phyloP scores from a whole-genome alignment of 2,329 filamentous ascomycete species.

The Albifimbria verrucaria region DNA sequence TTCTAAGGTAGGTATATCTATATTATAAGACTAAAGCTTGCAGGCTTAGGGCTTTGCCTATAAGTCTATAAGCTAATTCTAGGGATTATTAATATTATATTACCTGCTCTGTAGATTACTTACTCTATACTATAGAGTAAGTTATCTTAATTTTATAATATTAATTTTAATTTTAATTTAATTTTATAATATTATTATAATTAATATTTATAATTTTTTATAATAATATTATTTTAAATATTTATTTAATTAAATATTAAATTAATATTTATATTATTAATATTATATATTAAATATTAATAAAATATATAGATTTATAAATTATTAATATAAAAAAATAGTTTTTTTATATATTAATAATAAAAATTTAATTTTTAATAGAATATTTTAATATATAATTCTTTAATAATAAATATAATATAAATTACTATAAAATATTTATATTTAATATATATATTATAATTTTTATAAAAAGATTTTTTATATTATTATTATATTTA shows the following conservation, averaged over 20 bases:
- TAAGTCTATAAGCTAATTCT: no score
- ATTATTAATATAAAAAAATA: constrained; percentile 4
- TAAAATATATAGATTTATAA: constrained; percentile 3
- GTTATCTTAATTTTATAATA: no score
- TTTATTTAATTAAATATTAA: not conserved
- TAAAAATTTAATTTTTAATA: constrained; percentile 1
- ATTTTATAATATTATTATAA: not conserved
- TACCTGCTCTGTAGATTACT: no score
- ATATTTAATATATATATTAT: not conserved
- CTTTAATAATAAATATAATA: not conserved
- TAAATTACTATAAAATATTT: not conserved
- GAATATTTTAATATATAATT: not conserved
- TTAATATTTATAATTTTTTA: not conserved
- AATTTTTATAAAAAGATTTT: not conserved
- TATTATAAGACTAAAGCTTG: no score
- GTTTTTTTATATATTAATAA: not conserved
- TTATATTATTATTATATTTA: not conserved
- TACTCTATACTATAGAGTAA: no score
- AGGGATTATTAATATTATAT: no score
- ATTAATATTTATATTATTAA: not conserved
- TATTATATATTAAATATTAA: not conserved
- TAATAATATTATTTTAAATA: not conserved
- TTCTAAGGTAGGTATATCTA: no score
- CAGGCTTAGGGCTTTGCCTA: no score
- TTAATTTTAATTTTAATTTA: not conserved